Conservation (phyloP, 345 rosid genomes). For the Kernera saxatilis region DNA sequence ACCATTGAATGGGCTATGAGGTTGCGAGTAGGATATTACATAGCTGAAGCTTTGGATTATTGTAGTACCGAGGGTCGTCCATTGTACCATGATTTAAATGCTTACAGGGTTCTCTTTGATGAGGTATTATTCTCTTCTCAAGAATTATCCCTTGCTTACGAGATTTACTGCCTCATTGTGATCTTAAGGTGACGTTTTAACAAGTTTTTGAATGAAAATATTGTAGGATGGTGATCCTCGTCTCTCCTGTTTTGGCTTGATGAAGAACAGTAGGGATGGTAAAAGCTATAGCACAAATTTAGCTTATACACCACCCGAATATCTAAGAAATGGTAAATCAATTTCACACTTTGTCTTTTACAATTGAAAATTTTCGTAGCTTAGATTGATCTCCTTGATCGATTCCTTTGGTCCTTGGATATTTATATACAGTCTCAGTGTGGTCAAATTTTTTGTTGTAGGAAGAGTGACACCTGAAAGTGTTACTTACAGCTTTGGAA, state of each 20-base stretch:
- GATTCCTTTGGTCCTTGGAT: not conserved
- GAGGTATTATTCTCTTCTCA: slow-evolving; percentile 49
- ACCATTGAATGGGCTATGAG: slow-evolving; percentile 97
- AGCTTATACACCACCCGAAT: slow-evolving; percentile 96
- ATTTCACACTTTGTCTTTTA: too few species aligned
- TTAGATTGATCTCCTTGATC: not conserved
- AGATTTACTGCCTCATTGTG: not conserved
- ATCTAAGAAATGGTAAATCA: slow-evolving; percentile 68
- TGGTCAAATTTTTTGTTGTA: slow-evolving; percentile 24
- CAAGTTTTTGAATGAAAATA: slow-evolving; percentile 14
- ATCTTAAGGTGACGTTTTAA: not conserved
- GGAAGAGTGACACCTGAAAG: slow-evolving; percentile 96
- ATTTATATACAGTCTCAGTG: not conserved
- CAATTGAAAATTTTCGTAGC: too few species aligned
- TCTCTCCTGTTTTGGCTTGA: slow-evolving; percentile 95
- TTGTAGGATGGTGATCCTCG: slow-evolving; percentile 94
- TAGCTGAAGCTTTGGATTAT: slow-evolving; percentile 92
- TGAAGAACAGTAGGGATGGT: slow-evolving; percentile 94
- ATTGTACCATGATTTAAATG: slow-evolving; percentile 91
- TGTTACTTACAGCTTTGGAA: slow-evolving; percentile 92
- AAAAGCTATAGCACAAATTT: slow-evolving; percentile 93
- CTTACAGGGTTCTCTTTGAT: slow-evolving; percentile 95
- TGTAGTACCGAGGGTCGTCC: slow-evolving; percentile 75
- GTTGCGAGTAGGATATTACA: slow-evolving; percentile 78
- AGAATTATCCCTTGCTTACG: not conserved